Percentiles rank a stretch among this genome's conserved stretches.
Evolutionary conservation across 441 rosid genomes (phyloP).

Genomic region (Adansonia madagascariensis): DNA sequence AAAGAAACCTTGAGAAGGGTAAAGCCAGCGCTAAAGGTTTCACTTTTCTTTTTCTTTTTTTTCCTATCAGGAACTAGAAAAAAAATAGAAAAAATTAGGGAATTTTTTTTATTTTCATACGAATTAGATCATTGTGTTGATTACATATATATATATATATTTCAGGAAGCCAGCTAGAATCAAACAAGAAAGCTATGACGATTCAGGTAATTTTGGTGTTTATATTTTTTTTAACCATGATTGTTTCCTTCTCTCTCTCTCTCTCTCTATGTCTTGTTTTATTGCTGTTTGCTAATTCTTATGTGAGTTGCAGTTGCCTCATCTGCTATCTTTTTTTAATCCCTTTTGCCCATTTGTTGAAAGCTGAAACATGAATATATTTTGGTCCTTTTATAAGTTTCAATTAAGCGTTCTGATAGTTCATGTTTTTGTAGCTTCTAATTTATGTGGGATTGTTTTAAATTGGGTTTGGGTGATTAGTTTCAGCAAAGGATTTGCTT

Average conservation of each 20-base stretch:
- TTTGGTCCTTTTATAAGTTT: not conserved
- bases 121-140: not conserved
- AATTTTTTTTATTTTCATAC: not conserved
- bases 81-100: not conserved
- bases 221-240: not conserved
- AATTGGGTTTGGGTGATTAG: not conserved
- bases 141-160: not conserved
- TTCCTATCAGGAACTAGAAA: not conserved
- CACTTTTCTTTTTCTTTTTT: not conserved
- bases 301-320: not conserved
- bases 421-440: not conserved
- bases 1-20: conserved; percentile 44
- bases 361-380: not conserved
- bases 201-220: conserved; percentile 42
- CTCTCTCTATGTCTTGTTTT: not conserved
- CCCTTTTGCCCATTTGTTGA: not conserved
- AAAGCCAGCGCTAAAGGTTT: conserved; percentile 40
- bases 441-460: not conserved
- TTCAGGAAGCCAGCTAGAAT: conserved; percentile 49
- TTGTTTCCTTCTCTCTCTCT: not conserved
- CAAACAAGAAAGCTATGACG: conserved; percentile 53
- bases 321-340: not conserved
- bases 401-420: not conserved
- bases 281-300: not conserved
- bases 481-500: not conserved